phyloP scores from a whole-genome alignment of 2,329 filamentous ascomycete species.

The Proliferodiscus dingleyae region DNA sequence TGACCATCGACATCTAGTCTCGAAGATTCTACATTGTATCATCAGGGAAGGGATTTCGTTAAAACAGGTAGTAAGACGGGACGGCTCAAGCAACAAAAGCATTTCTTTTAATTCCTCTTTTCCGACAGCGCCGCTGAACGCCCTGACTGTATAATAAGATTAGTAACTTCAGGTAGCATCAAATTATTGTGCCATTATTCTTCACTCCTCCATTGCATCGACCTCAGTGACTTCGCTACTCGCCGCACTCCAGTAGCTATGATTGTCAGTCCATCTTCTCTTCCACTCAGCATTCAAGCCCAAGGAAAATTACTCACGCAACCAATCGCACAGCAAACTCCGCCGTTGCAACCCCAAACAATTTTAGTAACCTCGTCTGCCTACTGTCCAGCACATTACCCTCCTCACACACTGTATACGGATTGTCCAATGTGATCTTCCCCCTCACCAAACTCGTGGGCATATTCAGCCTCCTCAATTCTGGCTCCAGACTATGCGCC shows the following conservation, averaged over 20 bases:
- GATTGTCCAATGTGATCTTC: constrained; percentile 65
- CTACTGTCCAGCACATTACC: constrained; percentile 82
- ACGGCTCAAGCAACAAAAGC: constrained; percentile 24
- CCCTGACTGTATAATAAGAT: constrained; percentile 32
- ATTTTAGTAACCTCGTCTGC: constrained; percentile 89
- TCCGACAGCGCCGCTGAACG: constrained; percentile 31
- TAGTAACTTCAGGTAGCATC: constrained; percentile 20
- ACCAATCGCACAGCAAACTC: constrained; percentile 82
- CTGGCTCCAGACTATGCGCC: constrained; percentile 84
- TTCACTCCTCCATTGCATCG: constrained; percentile 40
- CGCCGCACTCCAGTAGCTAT: constrained; percentile 60
- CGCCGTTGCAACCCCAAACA: constrained; percentile 84
- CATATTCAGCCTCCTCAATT: constrained; percentile 81
- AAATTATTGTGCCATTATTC: neutral
- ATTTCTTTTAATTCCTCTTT: constrained; percentile 27
- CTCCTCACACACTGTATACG: constrained; percentile 65
- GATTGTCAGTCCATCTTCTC: constrained; percentile 15
- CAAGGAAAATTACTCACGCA: constrained; percentile 61
- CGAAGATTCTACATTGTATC: constrained; percentile 28
- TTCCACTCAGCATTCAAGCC: neutral
- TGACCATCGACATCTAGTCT: constrained; percentile 25
- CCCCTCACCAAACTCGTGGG: constrained; percentile 87
- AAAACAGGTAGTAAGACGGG: constrained; percentile 26
- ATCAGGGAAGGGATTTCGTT: constrained; percentile 19
- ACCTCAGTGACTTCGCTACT: constrained; percentile 55